phyloP scores from a whole-genome alignment of 768 basidiomycete genomes.

The Termitomyces sp. region DNA sequence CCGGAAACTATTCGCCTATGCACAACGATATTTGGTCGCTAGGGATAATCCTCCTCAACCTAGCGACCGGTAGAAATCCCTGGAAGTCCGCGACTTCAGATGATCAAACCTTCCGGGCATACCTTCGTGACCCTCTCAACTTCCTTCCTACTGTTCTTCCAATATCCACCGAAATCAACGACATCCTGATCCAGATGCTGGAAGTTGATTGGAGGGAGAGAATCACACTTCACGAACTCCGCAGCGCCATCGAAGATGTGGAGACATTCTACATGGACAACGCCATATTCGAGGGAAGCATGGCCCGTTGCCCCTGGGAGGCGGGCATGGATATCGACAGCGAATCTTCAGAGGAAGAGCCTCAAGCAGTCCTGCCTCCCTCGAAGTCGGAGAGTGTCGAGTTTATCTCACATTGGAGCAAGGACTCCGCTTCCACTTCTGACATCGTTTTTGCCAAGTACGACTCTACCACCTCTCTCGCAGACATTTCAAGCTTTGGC shows the following conservation, averaged over 20 bases:
- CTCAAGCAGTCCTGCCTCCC: slow-evolving; percentile 35
- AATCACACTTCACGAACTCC: slow-evolving; percentile 49
- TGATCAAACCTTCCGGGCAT: slow-evolving; percentile 90
- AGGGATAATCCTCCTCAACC: slow-evolving; percentile 93
- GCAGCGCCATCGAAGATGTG: slow-evolving; percentile 50
- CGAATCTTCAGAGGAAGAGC: slow-evolving; percentile 38
- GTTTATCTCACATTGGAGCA: slow-evolving; percentile 56
- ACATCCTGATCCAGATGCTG: slow-evolving; percentile 69
- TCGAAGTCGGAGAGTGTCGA: slow-evolving; percentile 27
- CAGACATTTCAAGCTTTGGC: slow-evolving; percentile 35
- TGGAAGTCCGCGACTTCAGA: slow-evolving; percentile 88
- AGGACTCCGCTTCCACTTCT: slow-evolving; percentile 41
- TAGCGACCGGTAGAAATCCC: slow-evolving; percentile 91
- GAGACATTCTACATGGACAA: slow-evolving; percentile 68
- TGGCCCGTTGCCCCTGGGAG: slow-evolving; percentile 79
- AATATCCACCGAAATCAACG: slow-evolving; percentile 70
- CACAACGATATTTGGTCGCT: slow-evolving; percentile 97
- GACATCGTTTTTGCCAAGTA: slow-evolving; percentile 40
- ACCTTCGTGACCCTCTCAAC: slow-evolving; percentile 65
- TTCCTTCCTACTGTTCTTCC: slow-evolving; percentile 86
- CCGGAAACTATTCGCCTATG: slow-evolving; percentile 75
- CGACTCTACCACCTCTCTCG: slow-evolving; percentile 17
- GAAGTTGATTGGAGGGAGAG: slow-evolving; percentile 61
- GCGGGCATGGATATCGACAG: slow-evolving; percentile 66
- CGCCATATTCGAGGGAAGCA: slow-evolving; percentile 75